Evolutionary conservation across 164 flowering plant genomes (phyloP).

Genomic region (Magnolia sinica): DNA sequence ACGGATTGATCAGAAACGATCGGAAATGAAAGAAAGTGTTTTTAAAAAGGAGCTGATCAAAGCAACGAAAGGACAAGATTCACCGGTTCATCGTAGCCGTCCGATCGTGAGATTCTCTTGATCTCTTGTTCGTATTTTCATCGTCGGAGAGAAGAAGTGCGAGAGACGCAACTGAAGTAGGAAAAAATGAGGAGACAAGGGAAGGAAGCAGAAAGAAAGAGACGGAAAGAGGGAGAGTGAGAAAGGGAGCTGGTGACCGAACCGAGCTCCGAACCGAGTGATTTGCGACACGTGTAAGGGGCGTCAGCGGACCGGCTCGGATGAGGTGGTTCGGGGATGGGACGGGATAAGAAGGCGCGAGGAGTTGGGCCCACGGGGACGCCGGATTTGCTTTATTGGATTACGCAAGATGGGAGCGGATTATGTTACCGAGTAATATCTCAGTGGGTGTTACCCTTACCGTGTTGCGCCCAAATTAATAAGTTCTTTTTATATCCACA

Average conservation of each 20-base stretch:
- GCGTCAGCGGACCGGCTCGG: neutral
- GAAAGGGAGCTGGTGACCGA: conserved; percentile 1
- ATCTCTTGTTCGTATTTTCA: neutral
- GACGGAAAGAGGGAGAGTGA: neutral
- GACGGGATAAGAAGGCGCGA: neutral
- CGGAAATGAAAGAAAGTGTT: neutral
- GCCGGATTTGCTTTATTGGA: neutral
- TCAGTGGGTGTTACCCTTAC: too few relatives aligned
- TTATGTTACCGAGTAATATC: too few relatives aligned
- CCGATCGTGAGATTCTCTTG: neutral
- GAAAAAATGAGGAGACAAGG: neutral
- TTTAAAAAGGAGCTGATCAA: neutral
- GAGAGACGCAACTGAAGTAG: neutral
- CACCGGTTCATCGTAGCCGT: neutral
- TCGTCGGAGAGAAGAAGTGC: neutral
- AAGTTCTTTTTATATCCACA: too few relatives aligned
- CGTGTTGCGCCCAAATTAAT: too few relatives aligned
- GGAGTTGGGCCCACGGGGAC: neutral
- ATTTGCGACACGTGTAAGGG: conserved; percentile 5
- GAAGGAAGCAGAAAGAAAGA: neutral
- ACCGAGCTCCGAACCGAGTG: conserved; percentile 5
- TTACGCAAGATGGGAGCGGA: neutral
- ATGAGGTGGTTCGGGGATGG: neutral
- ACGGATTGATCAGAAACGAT: neutral
- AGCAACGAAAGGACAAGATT: neutral